These are phyloP conservation scores for Fusarium sp. DNA, from an alignment of 2,329 filamentous ascomycete genomes.

Conservation along the genomic window DNA sequence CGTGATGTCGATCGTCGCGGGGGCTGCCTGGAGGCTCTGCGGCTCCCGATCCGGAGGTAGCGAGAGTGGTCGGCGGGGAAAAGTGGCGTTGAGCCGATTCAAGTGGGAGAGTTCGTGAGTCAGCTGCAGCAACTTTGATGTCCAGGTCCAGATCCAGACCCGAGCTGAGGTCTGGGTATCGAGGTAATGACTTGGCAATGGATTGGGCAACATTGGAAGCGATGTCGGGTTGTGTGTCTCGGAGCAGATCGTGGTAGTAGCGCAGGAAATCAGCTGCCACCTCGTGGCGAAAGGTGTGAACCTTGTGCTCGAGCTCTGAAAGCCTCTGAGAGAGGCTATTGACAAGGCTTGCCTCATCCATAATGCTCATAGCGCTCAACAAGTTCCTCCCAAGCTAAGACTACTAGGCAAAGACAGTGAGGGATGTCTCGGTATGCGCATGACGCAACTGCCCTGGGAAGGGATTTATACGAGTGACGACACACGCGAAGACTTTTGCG, in stretches of 20 bases:
- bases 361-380: conserved; percentile 47
- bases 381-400: conserved; percentile 47
- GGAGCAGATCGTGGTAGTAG: conserved; percentile 63
- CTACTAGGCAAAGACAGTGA: conserved; percentile 43
- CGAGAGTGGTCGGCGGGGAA: conserved; percentile 44
- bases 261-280: conserved; percentile 67
- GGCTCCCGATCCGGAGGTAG: conserved; percentile 44
- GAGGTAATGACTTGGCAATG: conserved; percentile 57
- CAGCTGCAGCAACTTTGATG: conserved; percentile 45
- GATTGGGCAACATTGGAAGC: conserved; percentile 58
- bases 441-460: conserved; percentile 46
- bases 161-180: conserved; percentile 59
- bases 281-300: conserved; percentile 66
- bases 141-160: conserved; percentile 52
- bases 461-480: conserved; percentile 26
- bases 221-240: conserved; percentile 58
- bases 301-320: conserved; percentile 66
- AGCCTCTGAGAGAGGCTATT: conserved; percentile 65
- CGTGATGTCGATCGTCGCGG: conserved; percentile 67
- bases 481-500: conserved; percentile 28
- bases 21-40: conserved; percentile 54
- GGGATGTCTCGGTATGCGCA: conserved; percentile 50
- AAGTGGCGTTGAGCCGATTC: conserved; percentile 48
- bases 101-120: conserved; percentile 49
- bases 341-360: conserved; percentile 59